phyloP scores from a whole-genome alignment of 2,329 filamentous ascomycete species.

The Fusarium duplospermum region DNA sequence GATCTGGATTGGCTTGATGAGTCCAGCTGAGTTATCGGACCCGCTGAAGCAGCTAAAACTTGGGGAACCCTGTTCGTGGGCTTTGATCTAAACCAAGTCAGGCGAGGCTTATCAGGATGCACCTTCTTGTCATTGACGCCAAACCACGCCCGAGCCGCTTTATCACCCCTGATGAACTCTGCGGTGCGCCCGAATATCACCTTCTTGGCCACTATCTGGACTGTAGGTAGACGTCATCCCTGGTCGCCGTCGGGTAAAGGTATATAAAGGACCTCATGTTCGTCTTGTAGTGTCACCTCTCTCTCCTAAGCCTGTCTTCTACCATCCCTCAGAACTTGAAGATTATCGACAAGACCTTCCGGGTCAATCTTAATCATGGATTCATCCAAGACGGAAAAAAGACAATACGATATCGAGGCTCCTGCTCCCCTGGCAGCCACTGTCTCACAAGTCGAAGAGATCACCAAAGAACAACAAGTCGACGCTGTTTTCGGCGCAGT shows the following conservation, averaged over 20 bases:
- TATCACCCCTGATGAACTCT: background rate
- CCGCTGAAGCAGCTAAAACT: background rate
- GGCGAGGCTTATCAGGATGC: background rate
- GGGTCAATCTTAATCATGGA: background rate
- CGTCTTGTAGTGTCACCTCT: background rate
- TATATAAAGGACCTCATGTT: background rate
- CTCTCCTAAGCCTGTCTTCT: background rate
- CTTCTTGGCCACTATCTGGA: background rate
- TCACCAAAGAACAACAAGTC: background rate
- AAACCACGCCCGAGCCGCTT: background rate
- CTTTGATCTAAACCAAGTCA: background rate
- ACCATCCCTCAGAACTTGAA: background rate
- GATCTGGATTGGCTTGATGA: background rate
- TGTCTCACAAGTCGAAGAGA: background rate
- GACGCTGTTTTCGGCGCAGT: slow-evolving; percentile 49
- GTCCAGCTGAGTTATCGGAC: background rate
- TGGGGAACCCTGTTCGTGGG: background rate
- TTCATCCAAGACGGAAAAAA: background rate
- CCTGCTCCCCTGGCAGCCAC: background rate
- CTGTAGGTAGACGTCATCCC: background rate
- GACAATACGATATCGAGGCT: background rate
- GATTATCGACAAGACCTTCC: background rate
- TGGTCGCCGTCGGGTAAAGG: background rate
- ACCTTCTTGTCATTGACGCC: background rate
- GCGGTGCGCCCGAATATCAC: background rate